Evolutionary conservation across 192 early-diverging fungal species (phyloP).

Genomic region (Rhizophagus clarus): DNA sequence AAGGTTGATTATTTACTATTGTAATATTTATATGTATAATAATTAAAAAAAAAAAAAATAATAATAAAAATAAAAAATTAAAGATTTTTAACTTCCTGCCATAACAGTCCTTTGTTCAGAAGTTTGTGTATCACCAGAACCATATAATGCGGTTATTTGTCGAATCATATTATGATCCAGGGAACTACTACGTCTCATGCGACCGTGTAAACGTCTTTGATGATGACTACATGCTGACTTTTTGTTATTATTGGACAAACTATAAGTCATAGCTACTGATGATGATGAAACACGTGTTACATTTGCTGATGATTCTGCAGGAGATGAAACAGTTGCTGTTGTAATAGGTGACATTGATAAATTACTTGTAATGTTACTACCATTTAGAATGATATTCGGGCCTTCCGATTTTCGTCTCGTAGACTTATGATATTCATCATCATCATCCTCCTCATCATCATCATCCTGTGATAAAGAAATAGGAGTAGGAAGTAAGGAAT

Average conservation of each 20-base stretch:
- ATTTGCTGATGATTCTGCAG: neutral
- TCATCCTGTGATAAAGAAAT: neutral
- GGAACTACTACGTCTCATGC: slow-evolving; percentile 32
- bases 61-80: no score
- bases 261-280: neutral
- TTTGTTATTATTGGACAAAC: neutral
- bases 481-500: slow-evolving; percentile 14
- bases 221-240: slow-evolving; percentile 16
- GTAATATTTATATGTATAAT: neutral
- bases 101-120: slow-evolving; percentile 23
- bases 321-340: neutral
- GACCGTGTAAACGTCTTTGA: slow-evolving; percentile 15
- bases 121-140: slow-evolving; percentile 13
- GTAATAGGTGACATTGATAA: neutral
- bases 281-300: neutral
- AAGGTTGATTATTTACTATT: neutral
- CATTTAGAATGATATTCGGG: neutral
- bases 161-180: slow-evolving; percentile 35
- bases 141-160: slow-evolving; percentile 25
- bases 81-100: slow-evolving; percentile 27
- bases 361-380: neutral
- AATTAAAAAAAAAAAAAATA: neutral
- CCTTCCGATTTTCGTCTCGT: neutral
- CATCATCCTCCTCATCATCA: neutral
- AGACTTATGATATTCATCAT: neutral